Evolutionary conservation across 2,329 filamentous ascomycete genomes (phyloP).

Genomic region (Coccinonectria pachysandricola): DNA sequence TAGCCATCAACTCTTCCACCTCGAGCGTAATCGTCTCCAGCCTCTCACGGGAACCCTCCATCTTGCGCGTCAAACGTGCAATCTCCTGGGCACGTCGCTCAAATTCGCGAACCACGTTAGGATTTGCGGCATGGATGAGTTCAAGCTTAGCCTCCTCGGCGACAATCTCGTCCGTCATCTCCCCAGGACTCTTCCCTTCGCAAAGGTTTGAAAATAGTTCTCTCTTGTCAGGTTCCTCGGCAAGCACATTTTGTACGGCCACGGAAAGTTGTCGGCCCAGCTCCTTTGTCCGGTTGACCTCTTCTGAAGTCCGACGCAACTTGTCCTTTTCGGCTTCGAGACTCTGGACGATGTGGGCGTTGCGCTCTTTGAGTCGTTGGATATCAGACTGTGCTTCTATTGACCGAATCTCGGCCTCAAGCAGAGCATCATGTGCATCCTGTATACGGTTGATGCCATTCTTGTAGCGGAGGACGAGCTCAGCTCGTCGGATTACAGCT

Average conservation of each 20-base stretch:
- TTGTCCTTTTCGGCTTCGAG: constrained; percentile 37
- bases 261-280: constrained; percentile 20
- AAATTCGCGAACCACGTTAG: constrained; percentile 65
- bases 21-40: constrained; percentile 44
- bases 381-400: constrained; percentile 81
- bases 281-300: constrained; percentile 28
- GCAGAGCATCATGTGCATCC: constrained; percentile 48
- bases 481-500: constrained; percentile 44
- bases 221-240: constrained; percentile 26
- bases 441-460: constrained; percentile 53
- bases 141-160: constrained; percentile 67
- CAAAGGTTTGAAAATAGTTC: constrained; percentile 35
- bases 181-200: constrained; percentile 43
- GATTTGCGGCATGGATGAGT: constrained; percentile 69
- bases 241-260: constrained; percentile 30
- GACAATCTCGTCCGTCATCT: constrained; percentile 63
- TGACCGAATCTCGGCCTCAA: constrained; percentile 59
- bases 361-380: constrained; percentile 55
- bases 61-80: constrained; percentile 46
- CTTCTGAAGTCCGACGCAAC: constrained; percentile 25
- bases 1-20: constrained; percentile 55
- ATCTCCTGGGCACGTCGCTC: constrained; percentile 65
- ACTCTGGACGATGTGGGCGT: constrained; percentile 44
- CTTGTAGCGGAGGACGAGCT: constrained; percentile 41
- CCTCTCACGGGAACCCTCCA: constrained; percentile 42